Evolutionary conservation across 2,329 filamentous ascomycete species (phyloP), one percentile per base, ranked within the genome.

Genomic region (Aspergillus alliaceus): DNA sequence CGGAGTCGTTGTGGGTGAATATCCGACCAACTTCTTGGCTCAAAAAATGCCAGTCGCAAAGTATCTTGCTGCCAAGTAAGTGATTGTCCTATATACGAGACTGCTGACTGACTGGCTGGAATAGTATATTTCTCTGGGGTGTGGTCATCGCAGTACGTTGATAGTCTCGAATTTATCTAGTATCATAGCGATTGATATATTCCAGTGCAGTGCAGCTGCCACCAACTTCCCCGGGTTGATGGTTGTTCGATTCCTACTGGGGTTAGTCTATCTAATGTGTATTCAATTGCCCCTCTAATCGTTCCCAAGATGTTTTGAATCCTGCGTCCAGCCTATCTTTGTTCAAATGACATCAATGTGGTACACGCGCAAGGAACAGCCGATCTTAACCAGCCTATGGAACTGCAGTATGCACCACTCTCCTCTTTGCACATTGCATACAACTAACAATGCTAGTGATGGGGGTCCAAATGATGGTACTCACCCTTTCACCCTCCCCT

Each of bases 301-400:
- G 22, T 12, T 12, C 3, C 3, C 11, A 7, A 40, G 37, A 5
- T 22, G 18, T 11, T 40, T 40, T 40, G 37, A 40, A 24, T 40
- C 37, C 11, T 40, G 79, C 61, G 80, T 79, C 58, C 79, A 81
- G 6, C 51, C 42, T 7, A 34, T 32, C 12, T 34, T 25, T 12
- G 15, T 53, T 42, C 9, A 39, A 7, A 69, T 65, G 58, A 86
- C 82, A 0, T 78, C 80, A 22, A 87, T 88, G 76, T 90, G 87
- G 87, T 90, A 89, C 70, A 83, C 81, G 51, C 79, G 86, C 32
- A 82, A 86, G 53, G 86, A 89, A 64, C 87, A 90, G 66, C 80
- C 86, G 0, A 69, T 82, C 0, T 80, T 84, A 24, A 85, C 88
- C 6, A 86, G 84, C 0, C 87, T 84, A 67, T 90, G 86, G 86